A percentile compares a stretch with the other conserved stretches of the same genome.
Evolutionary conservation across 306 rosid species (phyloP).

Genomic region (Amphicarpaea edgeworthii): DNA sequence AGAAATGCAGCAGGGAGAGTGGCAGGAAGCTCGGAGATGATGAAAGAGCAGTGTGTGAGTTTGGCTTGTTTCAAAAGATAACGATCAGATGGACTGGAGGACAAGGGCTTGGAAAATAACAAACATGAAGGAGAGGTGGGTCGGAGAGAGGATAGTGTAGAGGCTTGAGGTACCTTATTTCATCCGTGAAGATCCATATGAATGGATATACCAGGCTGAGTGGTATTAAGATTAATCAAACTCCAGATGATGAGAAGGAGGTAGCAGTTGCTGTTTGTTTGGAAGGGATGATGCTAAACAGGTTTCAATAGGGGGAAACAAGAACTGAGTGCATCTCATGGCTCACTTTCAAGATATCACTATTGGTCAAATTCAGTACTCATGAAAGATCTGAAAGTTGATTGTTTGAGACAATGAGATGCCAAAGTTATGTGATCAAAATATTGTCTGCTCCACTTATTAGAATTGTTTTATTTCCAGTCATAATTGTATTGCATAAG

Average conservation of each 20-base stretch:
- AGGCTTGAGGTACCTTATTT: background rate
- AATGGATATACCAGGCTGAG: background rate
- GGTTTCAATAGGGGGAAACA: background rate
- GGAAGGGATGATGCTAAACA: background rate
- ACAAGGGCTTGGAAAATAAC: background rate
- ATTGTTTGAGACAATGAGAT: background rate
- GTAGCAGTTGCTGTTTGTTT: background rate
- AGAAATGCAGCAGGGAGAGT: background rate
- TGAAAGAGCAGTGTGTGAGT: background rate
- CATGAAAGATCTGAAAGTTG: background rate
- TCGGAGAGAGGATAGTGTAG: background rate
- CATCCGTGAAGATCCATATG: background rate
- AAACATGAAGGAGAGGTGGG: background rate
- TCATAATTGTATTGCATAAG: background rate
- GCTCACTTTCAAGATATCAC: slow-evolving; percentile 1
- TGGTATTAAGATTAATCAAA: background rate
- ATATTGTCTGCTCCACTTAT: slow-evolving; percentile 10
- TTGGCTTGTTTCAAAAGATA: background rate
- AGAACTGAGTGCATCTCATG: background rate
- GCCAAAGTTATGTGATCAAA: background rate
- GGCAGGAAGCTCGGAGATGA: background rate
- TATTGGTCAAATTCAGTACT: background rate
- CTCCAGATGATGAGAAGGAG: background rate
- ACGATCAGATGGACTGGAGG: background rate
- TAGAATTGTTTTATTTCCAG: background rate